A percentile compares a stretch with the other conserved stretches of the same genome.
Conservation (phyloP, 2,329 filamentous ascomycete genomes). For the Verticillium isaacii region DNA sequence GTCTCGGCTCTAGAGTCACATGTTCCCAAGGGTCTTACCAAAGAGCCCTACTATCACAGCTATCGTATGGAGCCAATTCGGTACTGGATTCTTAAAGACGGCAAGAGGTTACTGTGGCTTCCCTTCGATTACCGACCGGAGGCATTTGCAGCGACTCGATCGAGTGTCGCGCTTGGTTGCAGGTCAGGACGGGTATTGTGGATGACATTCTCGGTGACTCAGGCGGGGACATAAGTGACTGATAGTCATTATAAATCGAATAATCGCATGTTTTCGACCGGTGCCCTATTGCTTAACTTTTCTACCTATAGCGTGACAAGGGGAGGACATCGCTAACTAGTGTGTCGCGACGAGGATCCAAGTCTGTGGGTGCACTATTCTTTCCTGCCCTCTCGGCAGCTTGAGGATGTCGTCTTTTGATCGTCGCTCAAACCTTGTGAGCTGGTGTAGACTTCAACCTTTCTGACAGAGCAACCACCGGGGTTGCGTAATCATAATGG, state of each 20-base stretch:
- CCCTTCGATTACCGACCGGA: background rate
- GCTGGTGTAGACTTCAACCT: no score
- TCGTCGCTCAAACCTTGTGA: no score
- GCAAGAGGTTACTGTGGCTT: background rate
- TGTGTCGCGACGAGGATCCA: background rate
- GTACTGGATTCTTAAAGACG: background rate
- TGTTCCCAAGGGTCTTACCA: background rate
- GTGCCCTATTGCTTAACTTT: background rate
- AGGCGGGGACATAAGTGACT: background rate
- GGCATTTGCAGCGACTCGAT: background rate
- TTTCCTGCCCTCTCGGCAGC: no score
- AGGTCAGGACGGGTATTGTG: background rate
- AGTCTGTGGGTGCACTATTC: no score
- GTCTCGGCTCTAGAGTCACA: background rate
- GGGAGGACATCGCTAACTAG: background rate
- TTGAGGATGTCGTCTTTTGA: no score
- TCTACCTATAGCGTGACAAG: background rate
- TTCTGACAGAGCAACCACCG: no score
- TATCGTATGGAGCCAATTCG: background rate
- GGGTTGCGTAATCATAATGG: no score
- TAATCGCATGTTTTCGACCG: background rate
- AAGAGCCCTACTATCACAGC: background rate
- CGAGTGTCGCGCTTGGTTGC: background rate
- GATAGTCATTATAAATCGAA: background rate
- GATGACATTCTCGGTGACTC: background rate